A percentile compares a stretch with the other conserved stretches of the same genome.
Evolutionary conservation across 1,284 basidiomycete genomes (phyloP).

Genomic region (Phellopilus nigrolimitatus): DNA sequence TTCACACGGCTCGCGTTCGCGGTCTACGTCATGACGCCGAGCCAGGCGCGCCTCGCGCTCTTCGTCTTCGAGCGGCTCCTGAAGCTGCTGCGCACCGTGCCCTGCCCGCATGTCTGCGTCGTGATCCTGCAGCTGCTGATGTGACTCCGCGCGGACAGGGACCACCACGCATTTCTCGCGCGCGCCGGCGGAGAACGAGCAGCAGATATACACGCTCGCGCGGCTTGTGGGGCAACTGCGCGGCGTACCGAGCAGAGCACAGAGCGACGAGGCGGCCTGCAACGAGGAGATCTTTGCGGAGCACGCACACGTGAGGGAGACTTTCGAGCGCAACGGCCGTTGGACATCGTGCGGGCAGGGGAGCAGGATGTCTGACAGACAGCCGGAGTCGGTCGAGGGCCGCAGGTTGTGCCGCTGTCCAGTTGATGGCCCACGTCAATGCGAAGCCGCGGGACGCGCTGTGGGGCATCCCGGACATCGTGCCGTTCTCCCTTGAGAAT

Average conservation of each 20-base stretch:
- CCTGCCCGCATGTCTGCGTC: conserved; percentile 63
- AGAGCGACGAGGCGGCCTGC: conserved; percentile 22
- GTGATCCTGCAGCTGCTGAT: conserved; percentile 84
- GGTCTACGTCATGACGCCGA: conserved; percentile 43
- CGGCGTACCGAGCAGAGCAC: conserved; percentile 5
- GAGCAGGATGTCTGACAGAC: conserved; percentile 39
- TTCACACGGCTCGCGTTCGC: conserved; percentile 71
- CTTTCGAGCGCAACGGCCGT: conserved; percentile 50
- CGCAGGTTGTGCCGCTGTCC: conserved; percentile 25
- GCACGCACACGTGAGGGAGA: conserved; percentile 41
- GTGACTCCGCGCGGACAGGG: conserved; percentile 85
- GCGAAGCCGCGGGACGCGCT: conserved; percentile 46
- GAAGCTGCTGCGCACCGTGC: conserved; percentile 38
- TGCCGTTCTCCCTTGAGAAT: conserved; percentile 64
- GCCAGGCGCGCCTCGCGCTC: conserved; percentile 46
- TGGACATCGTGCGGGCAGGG: conserved; percentile 56
- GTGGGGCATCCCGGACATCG: conserved; percentile 77
- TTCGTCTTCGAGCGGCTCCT: conserved; percentile 49
- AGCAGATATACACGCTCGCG: conserved; percentile 9
- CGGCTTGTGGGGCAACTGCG: conserved; percentile 13
- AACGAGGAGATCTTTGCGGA: conserved; percentile 32
- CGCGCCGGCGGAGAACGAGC: conserved; percentile 34
- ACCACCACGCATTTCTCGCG: conserved; percentile 80
- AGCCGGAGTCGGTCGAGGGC: conserved; percentile 75
- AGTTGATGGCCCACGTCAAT: conserved; percentile 28